Evolutionary conservation across 371 early-diverging fungal genomes (phyloP).

Genomic region (Pancytospora philotis): DNA sequence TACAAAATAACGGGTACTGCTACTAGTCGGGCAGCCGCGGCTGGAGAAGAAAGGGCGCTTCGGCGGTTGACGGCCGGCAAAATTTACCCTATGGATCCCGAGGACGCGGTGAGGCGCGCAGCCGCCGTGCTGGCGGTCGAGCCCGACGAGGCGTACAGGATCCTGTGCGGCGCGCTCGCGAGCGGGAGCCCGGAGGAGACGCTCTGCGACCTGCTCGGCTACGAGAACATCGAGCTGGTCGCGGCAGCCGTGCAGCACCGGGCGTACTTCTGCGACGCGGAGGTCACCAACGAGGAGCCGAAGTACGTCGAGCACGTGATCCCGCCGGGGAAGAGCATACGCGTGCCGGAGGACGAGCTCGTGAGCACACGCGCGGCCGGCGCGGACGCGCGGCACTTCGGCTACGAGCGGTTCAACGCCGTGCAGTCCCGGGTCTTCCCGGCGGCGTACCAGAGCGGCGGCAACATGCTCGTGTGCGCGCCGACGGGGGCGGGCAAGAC

Average conservation of each 20-base stretch:
- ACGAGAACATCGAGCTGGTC: constrained; percentile 44
- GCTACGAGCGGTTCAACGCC: constrained; percentile 74
- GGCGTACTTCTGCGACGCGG: constrained; percentile 1
- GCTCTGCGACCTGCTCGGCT: constrained; percentile 55
- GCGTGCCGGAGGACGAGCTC: constrained; percentile 6
- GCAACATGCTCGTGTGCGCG: constrained; percentile 82
- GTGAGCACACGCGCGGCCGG: constrained; percentile 8
- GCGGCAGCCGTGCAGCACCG: constrained; percentile 24
- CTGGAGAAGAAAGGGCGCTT: too few species aligned
- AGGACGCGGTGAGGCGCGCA: constrained; percentile 25
- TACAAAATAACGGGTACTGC: too few species aligned
- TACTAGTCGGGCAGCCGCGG: too few species aligned
- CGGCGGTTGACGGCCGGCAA: too few species aligned
- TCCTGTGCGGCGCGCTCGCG: constrained; percentile 36
- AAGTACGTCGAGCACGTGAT: constrained; percentile 36
- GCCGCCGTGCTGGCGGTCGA: constrained; percentile 30
- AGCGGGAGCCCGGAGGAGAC: constrained; percentile 37
- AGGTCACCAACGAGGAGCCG: constrained; percentile 5
- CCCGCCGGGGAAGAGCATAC: constrained; percentile 21
- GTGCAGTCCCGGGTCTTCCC: constrained; percentile 93
- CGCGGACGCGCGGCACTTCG: constrained; percentile 40
- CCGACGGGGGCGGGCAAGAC: constrained; percentile 95
- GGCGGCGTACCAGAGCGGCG: constrained; percentile 70
- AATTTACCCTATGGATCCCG: not conserved
- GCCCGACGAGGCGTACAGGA: constrained; percentile 26